Evolutionary conservation across 1,284 basidiomycete species (phyloP).

Genomic region (Rhodofomes roseus): DNA sequence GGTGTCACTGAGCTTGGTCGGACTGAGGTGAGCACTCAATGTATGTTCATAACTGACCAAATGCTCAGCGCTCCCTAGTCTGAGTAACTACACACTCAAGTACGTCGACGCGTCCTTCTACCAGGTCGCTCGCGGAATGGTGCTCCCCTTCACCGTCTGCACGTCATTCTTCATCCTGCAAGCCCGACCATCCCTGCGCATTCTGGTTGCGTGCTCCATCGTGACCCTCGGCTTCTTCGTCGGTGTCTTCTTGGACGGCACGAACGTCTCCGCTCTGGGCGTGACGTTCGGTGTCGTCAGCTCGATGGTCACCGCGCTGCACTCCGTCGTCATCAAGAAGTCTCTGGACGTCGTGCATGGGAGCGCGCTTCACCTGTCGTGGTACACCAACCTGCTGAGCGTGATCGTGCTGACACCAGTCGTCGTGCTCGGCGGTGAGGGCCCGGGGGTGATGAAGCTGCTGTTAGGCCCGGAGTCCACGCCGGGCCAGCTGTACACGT

Average conservation of each 20-base stretch:
- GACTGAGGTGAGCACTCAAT: slow-evolving; percentile 57
- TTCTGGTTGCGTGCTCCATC: slow-evolving; percentile 66
- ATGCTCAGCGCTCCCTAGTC: slow-evolving; percentile 38
- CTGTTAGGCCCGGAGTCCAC: slow-evolving; percentile 42
- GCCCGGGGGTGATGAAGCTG: slow-evolving; percentile 53
- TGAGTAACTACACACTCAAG: slow-evolving; percentile 89
- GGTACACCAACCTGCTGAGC: slow-evolving; percentile 82
- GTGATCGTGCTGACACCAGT: slow-evolving; percentile 64
- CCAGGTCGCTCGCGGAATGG: slow-evolving; percentile 83
- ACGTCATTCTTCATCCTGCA: slow-evolving; percentile 73
- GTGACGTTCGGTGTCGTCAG: slow-evolving; percentile 73
- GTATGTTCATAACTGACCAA: no score
- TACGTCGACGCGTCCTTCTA: slow-evolving; percentile 92
- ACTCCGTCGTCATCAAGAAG: slow-evolving; percentile 86
- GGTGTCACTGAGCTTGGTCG: slow-evolving; percentile 72
- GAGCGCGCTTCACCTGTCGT: slow-evolving; percentile 75
- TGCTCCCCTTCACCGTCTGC: slow-evolving; percentile 82
- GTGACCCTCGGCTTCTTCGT: slow-evolving; percentile 84
- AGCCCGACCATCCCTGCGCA: slow-evolving; percentile 66
- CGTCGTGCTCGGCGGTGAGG: slow-evolving; percentile 70
- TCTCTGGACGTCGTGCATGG: slow-evolving; percentile 72
- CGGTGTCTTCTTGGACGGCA: slow-evolving; percentile 77
- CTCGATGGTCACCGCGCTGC: slow-evolving; percentile 74
- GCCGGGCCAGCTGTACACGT: slow-evolving; percentile 39
- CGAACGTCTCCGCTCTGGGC: slow-evolving; percentile 57